Evolutionary conservation across 208 protist genomes (phyloP), one percentile per base, ranked within the genome.

Genomic region (Trypanosoma caninum): DNA sequence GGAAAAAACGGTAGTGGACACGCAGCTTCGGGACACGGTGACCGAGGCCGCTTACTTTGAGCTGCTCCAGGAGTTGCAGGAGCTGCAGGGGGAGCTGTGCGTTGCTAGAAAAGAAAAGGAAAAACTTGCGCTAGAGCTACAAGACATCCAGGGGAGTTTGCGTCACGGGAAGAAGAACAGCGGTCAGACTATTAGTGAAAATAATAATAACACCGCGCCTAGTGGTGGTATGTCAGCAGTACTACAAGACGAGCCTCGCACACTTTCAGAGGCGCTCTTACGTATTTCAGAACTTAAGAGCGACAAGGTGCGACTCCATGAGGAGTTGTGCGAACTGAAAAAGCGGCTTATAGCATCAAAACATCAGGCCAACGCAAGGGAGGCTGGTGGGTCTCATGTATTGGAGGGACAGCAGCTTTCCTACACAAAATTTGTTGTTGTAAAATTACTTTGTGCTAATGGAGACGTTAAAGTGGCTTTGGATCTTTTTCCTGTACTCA

Each of bases 401-500:
- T 55, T 93, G 11, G 69, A 82, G 8, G 61, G 52, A 23, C 78
- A 94, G 34, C 86, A 92, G 48, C 46, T 80, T 10, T 56, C 61
- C 22, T 97, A 97, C 61, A 37, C 94, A 7, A 63, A 59, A 20
- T 84, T 79, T 33, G 71, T 93, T 28, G 60, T 97, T 31, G 69
- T 93, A 27, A 80, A 82, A 42, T 54, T 93, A 0, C 71, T 97
- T 13, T 85, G 78, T 62, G 72, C 76, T n/a, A 61, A 66, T 16
- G 56, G 42, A 33, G 76, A 94, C 37, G 58, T 65, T 1, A 48
- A 34, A 33, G 73, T 94, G 6, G 68, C 74, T 3, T 65, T 67
- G 63, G 76, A 80, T 35, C 65, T 93, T 13, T 71, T 96, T 4
- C 90, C 90, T 14, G 84, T 96, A 14, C 58, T 94, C 23, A 74